Evolutionary conservation across 371 early-diverging fungal species (phyloP), one percentile per base, ranked within the genome.

Genomic region (Rhizopus arrhizus): DNA sequence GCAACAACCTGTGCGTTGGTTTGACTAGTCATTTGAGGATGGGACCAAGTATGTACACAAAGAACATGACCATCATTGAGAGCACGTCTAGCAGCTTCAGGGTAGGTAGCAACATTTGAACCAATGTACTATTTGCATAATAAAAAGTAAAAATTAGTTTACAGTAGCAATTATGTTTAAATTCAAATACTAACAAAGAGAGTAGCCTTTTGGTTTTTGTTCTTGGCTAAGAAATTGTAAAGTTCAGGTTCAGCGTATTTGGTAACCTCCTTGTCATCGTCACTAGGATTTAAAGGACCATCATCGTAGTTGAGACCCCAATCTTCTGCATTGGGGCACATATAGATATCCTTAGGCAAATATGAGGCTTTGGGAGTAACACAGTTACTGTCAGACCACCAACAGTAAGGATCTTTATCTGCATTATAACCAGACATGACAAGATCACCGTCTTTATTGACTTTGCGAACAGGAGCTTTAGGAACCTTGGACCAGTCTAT

Each of bases 11-110:
- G 64, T 5, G 75, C 80, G 50, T 81, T 83, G 35, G 81, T 65
- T 53, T 75, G 72, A 31, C 79, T 65, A 31, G 86, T 83, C 77
- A 86, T 75, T 16, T 62, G 64, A 47, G 81, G 82, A 57, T 89
- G 89, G 32, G 82, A 77, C 85, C 85, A 85, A 11, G 85, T 83
- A 53, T 85, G 85, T 36, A 75, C 61, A 35, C 80, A 78, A 47
- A 85, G 66, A 33, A 64, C 65, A 38, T 81, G 78, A 16, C 83
- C 78, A 61, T 77, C 73, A 32, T 71, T 70, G 13, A 81, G 57
- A 35, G 81, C 81, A 58, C 81, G 73, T 43, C 66, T 65, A 22
- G 76, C 81, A 53, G 78, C 78, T 38, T 68, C 73, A 46, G 81
- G 81, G 54, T 55, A 73, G 8, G 73, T 75, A 0, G 63, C 65